phyloP scores from a whole-genome alignment of 2,329 filamentous ascomycete species.

The Paracorniculantispora psalliotae region DNA sequence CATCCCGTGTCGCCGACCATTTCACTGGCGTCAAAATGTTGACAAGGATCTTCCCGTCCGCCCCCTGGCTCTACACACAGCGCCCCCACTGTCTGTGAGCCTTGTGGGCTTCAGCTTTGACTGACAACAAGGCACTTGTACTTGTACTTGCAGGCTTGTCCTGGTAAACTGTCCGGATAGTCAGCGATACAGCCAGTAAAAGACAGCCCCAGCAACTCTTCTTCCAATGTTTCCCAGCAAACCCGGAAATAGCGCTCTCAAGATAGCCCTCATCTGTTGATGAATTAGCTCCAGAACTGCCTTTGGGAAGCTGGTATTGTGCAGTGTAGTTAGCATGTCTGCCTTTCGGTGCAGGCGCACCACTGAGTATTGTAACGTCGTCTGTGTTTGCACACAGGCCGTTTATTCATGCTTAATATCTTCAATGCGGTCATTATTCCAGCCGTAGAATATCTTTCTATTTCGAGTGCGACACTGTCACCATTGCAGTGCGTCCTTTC shows the following conservation, averaged over 20 bases:
- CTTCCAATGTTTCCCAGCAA: no score
- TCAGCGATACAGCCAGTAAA: neutral
- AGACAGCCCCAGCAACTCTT: neutral
- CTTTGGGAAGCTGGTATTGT: neutral
- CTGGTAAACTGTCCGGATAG: no score
- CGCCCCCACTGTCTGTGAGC: neutral
- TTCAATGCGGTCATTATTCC: no score
- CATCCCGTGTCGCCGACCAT: neutral
- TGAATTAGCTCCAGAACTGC: no score
- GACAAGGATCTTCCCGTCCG: neutral
- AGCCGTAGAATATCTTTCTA: no score
- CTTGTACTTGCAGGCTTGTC: neutral
- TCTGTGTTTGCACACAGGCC: neutral
- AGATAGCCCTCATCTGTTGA: no score
- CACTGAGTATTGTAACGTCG: neutral
- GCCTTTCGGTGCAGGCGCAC: neutral
- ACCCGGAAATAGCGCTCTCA: no score
- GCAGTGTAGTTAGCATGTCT: no score
- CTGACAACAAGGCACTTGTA: neutral
- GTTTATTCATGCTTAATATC: no score
- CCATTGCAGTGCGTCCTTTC: neutral
- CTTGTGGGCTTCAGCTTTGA: neutral
- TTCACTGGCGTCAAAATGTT: neutral
- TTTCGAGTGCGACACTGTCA: no score
- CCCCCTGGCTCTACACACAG: neutral